Percentiles rank a stretch among this genome's conserved stretches.
Evolutionary conservation across 164 flowering plant genomes (phyloP).

Genomic region (Annona squamosa): DNA sequence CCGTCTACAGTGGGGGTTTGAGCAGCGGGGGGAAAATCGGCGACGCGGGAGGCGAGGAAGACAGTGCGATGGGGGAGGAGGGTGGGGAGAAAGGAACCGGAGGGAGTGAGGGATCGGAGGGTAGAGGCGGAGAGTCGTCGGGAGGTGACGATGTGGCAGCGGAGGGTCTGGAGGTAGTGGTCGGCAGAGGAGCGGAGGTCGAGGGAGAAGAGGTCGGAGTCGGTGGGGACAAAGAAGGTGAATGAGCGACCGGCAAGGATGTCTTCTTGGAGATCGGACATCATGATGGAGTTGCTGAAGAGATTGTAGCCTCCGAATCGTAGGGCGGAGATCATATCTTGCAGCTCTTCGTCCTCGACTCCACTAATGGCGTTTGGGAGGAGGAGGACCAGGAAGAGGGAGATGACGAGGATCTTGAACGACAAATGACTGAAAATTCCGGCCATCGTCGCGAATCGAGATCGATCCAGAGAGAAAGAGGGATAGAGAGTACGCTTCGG

Average conservation of each 20-base stretch:
- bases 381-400: constrained; percentile 1
- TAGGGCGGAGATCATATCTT: constrained; percentile 14
- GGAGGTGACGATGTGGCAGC: constrained; percentile 22
- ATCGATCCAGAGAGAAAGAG: not conserved
- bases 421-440: not conserved
- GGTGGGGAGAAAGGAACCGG: constrained; percentile 15
- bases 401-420: not conserved
- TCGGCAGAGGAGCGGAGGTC: constrained; percentile 23
- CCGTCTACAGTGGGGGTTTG: constrained; percentile 13
- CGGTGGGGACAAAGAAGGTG: constrained; percentile 34
- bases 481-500: not conserved
- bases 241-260: constrained; percentile 15
- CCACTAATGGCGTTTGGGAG: not conserved
- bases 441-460: not conserved
- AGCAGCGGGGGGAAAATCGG: not conserved
- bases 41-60: not conserved
- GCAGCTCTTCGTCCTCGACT: constrained; percentile 15
- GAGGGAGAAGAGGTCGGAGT: constrained; percentile 30
- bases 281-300: constrained; percentile 24
- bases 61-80: constrained; percentile 14
- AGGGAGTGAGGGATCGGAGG: constrained; percentile 13
- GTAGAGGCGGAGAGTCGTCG: constrained; percentile 15
- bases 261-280: constrained; percentile 20
- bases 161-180: constrained; percentile 26
- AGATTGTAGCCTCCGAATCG: constrained; percentile 22